Evolutionary conservation across 352 stramenopile species (phyloP), one percentile per base, ranked within the genome.

Genomic region (Plasmopara viticola): DNA sequence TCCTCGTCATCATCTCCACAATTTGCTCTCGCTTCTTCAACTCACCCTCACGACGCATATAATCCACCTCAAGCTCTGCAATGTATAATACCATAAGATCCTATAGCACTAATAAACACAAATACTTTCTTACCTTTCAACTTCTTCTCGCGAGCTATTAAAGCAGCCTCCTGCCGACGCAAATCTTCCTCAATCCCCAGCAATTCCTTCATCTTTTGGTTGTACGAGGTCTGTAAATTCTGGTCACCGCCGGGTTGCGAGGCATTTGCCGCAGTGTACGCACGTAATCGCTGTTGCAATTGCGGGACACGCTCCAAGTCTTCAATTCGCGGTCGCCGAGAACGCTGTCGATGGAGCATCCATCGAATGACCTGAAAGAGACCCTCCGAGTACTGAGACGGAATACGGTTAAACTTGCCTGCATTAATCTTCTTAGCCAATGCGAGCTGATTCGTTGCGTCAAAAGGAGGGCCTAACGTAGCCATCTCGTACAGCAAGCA

Each of bases 401-500:
- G 89, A 55, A 97, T 97, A 28, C 86, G 83, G 25, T 74, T 76
- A 56, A 97, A 96, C 58, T 93, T 93, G 62, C 89, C 86, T 25
- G 85, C 82, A 51, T 95, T 97, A 67, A 97, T 97, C 55, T 96
- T 97, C 64, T 96, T 94, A 30, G 90, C 89, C 14, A 97, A 65
- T 49, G 89, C 84, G 20, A 97, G 64, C 55, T 97, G 88, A 62
- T 97, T 97, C 5, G 83, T 90, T 9, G 89, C 90, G 40, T 97
- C 86, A 56, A 97, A 97, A 34, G 90, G 90, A 25, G 90, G 90
- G 8, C 74, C 74, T 5, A 96, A 72, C 3, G 85, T 89, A 12
- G 83, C 83, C 80, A 96, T 92, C 56, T 96, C 87, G 72, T 96
- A 96, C 38, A 96, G 60, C 57, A 96, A 68, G 58, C 87, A 96